A percentile compares a stretch with the other conserved stretches of the same genome.
Conservation (phyloP, 345 rosid genomes). For the Aquilaria sinensis region DNA sequence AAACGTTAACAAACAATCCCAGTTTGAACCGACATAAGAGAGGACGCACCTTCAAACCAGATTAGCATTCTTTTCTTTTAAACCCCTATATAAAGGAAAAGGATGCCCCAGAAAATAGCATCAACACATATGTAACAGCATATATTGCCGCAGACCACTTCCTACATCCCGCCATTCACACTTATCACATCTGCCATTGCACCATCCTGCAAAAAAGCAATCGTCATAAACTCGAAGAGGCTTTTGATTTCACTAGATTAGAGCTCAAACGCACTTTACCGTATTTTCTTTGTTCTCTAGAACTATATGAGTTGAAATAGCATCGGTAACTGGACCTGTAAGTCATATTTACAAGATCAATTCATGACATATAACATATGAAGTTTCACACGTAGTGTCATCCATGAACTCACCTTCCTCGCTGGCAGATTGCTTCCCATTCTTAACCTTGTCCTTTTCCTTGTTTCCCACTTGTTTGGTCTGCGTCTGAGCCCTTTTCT, state of each 20-base stretch:
- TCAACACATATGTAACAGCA: slow-evolving; percentile 9
- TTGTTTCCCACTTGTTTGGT: slow-evolving; percentile 30
- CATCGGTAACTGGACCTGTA: slow-evolving; percentile 41
- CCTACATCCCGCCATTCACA: slow-evolving; percentile 15
- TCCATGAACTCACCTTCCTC: slow-evolving; percentile 37
- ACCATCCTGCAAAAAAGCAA: slow-evolving; percentile 24
- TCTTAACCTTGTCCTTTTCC: slow-evolving; percentile 35
- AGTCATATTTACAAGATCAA: slow-evolving; percentile 1
- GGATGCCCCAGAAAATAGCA: slow-evolving; percentile 19
- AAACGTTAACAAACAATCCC: slow-evolving; percentile 1
- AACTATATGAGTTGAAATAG: slow-evolving; percentile 18
- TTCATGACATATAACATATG: background rate
- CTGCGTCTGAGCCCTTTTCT: slow-evolving; percentile 48
- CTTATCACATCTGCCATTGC: slow-evolving; percentile 21
- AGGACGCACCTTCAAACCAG: slow-evolving; percentile 15
- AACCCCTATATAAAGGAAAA: slow-evolving; percentile 31
- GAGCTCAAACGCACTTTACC: slow-evolving; percentile 28
- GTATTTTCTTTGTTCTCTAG: slow-evolving; percentile 80
- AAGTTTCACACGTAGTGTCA: slow-evolving; percentile 4
- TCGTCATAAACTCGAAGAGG: background rate
- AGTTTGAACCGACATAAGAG: slow-evolving; percentile 10
- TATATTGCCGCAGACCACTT: slow-evolving; percentile 6
- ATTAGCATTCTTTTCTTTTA: slow-evolving; percentile 4
- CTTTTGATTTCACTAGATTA: background rate
- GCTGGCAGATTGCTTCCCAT: slow-evolving; percentile 35